Conservation (phyloP, 768 basidiomycete species). For the Polyporus arcularius region DNA sequence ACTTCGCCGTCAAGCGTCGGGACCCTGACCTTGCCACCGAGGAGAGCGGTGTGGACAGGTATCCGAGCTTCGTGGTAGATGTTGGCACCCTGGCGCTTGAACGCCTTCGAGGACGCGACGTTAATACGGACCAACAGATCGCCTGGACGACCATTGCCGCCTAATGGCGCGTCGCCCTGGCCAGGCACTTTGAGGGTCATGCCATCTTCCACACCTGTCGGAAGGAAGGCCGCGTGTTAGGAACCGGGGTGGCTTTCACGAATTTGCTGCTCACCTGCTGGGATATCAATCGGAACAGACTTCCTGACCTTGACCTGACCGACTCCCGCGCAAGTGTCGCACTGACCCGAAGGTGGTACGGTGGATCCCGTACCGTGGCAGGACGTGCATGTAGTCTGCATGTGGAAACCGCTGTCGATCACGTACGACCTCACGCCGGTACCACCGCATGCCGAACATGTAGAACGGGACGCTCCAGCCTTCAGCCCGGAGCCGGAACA, state of each 20-base stretch:
- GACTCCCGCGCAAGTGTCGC: constrained; percentile 79
- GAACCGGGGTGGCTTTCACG: neutral
- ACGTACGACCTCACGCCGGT: constrained; percentile 87
- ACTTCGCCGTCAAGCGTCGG: constrained; percentile 96
- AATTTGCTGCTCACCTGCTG: constrained; percentile 62
- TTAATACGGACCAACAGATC: constrained; percentile 87
- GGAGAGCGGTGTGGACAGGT: constrained; percentile 86
- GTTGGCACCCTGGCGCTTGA: constrained; percentile 89
- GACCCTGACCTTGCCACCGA: constrained; percentile 92
- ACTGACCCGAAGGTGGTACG: constrained; percentile 77
- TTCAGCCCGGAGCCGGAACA: constrained; percentile 90
- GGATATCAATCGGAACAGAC: constrained; percentile 78
- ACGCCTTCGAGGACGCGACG: constrained; percentile 80
- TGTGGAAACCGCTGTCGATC: constrained; percentile 92
- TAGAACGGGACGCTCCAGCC: constrained; percentile 76
- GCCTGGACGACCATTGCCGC: constrained; percentile 75
- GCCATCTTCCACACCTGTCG: constrained; percentile 87
- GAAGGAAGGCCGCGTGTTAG: neutral
- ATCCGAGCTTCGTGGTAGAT: constrained; percentile 88
- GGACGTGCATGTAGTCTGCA: constrained; percentile 86
- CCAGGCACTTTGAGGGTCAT: constrained; percentile 85
- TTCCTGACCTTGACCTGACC: constrained; percentile 86
- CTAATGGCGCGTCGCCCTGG: constrained; percentile 81
- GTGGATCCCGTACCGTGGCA: constrained; percentile 83
- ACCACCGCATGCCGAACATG: constrained; percentile 82